Percentiles rank a stretch among this genome's conserved stretches.
phyloP scores from a whole-genome alignment of 371 early-diverging fungal species.

The Mucor piriformis region DNA sequence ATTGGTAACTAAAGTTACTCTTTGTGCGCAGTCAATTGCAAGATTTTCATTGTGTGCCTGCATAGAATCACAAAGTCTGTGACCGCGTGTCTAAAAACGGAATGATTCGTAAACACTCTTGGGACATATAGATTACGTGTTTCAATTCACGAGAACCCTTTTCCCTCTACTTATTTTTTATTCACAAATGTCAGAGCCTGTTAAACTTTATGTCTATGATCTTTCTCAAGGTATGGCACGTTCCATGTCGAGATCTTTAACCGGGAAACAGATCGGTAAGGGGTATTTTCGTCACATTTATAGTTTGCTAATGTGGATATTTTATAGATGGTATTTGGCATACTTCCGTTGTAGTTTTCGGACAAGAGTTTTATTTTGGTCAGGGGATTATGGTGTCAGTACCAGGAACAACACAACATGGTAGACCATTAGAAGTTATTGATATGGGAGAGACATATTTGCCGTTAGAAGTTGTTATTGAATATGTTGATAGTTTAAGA shows the following conservation, averaged over 20 bases:
- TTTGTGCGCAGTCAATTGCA: too few relatives aligned
- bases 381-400: conserved; percentile 65
- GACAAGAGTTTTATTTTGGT: conserved; percentile 86
- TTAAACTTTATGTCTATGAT: conserved; percentile 79
- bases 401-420: conserved; percentile 75
- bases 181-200: conserved; percentile 38
- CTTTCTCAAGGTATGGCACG: conserved; percentile 76
- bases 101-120: neutral
- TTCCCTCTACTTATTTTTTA: neutral
- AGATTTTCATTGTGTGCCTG: too few relatives aligned
- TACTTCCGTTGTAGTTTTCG: conserved; percentile 89
- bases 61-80: too few relatives aligned
- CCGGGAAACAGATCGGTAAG: conserved; percentile 72
- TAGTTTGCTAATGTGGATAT: neutral
- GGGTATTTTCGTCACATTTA: neutral
- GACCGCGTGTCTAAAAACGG: neutral
- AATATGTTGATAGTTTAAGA: conserved; percentile 74
- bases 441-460: conserved; percentile 85
- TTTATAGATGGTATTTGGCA: conserved; percentile 82
- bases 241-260: conserved; percentile 62
- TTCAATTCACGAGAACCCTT: neutral
- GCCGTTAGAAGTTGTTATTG: conserved; percentile 77
- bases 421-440: conserved; percentile 69
- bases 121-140: neutral
- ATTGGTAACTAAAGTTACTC: too few relatives aligned